Evolutionary conservation across 2,329 filamentous ascomycete species (phyloP).

Genomic region (Dactylellina parvicollis): DNA sequence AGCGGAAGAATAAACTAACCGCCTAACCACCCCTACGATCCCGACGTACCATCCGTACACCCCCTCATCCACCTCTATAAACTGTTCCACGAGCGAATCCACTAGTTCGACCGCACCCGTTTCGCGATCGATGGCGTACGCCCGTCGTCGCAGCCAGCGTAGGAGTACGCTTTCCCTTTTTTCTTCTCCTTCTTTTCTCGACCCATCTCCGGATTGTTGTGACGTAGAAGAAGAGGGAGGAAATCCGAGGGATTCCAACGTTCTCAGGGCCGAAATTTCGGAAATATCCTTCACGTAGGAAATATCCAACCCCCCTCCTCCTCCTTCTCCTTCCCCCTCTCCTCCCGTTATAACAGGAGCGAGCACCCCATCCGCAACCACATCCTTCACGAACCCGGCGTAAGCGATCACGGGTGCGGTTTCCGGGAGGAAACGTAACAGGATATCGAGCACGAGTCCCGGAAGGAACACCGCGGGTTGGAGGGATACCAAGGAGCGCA

Average conservation of each 20-base stretch:
- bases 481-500: conserved; percentile 70
- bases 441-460: conserved; percentile 74
- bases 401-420: conserved; percentile 60
- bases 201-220: not conserved
- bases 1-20: conserved; percentile 54
- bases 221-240: too few species aligned
- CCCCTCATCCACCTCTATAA: conserved; percentile 35
- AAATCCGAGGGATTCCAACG: conserved; percentile 50
- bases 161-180: conserved; percentile 14
- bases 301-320: conserved; percentile 27
- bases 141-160: conserved; percentile 54
- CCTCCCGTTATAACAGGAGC: not conserved
- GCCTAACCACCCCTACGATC: conserved; percentile 53
- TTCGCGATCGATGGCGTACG: conserved; percentile 56
- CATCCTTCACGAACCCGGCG: conserved; percentile 45
- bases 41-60: conserved; percentile 53
- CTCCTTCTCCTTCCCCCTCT: not conserved
- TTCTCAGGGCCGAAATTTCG: conserved; percentile 50
- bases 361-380: conserved; percentile 9
- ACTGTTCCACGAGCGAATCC: conserved; percentile 53
- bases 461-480: conserved; percentile 70
- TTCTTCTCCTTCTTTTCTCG: not conserved
- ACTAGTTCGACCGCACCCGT: conserved; percentile 55
- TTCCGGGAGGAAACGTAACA: conserved; percentile 82
- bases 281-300: conserved; percentile 40